Evolutionary conservation across 1,284 basidiomycete species (phyloP).

Genomic region (Leccinum subrobustum): DNA sequence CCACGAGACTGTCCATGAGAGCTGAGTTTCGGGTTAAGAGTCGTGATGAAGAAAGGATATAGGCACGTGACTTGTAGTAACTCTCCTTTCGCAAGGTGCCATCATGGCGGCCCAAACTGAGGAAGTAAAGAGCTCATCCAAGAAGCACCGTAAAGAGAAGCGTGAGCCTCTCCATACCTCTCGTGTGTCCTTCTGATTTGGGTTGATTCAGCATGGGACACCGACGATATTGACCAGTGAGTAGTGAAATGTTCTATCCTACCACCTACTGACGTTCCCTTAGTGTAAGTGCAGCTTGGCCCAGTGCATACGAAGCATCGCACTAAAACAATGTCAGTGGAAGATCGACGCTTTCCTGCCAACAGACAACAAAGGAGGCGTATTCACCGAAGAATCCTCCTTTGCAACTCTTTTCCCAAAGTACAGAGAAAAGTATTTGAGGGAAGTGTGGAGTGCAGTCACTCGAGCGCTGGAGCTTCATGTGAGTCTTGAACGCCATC

Average conservation of each 20-base stretch:
- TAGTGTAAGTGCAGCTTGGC: conserved; percentile 33
- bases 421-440: conserved; percentile 95
- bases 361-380: conserved; percentile 75
- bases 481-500: conserved; percentile 42
- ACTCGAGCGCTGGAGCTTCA: conserved; percentile 83
- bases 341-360: conserved; percentile 80
- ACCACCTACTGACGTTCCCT: conserved; percentile 18
- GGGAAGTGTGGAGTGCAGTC: conserved; percentile 94
- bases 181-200: conserved; percentile 10
- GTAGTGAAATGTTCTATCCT: conserved; percentile 28
- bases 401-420: conserved; percentile 99
- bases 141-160: conserved; percentile 88
- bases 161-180: conserved; percentile 50
- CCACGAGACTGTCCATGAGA: conserved; percentile 40
- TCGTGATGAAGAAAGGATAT: background rate
- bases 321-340: conserved; percentile 58
- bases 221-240: conserved; percentile 98
- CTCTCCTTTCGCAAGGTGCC: background rate
- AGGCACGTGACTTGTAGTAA: conserved; percentile 14
- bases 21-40: background rate
- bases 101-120: conserved; percentile 48
- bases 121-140: conserved; percentile 74
- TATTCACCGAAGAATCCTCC: conserved; percentile 93
- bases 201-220: conserved; percentile 84
- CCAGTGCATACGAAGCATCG: background rate